Conservation (phyloP, 169 alveolate genomes). For the Eimeria brunetti region DNA sequence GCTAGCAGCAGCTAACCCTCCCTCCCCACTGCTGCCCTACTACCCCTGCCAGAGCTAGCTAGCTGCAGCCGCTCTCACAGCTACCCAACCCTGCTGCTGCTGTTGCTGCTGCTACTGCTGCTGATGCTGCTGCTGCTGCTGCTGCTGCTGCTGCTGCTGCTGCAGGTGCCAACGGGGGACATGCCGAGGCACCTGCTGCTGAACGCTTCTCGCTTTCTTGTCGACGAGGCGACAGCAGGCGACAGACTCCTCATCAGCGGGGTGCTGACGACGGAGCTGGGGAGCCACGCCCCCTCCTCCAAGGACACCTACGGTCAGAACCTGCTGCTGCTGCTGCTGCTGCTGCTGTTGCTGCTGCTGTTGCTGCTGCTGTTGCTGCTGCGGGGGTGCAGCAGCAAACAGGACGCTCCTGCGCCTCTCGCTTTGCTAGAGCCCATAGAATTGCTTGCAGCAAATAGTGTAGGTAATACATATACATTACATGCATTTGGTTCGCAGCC, state of each 20-base stretch:
- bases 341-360: not conserved
- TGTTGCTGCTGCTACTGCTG: too few species aligned
- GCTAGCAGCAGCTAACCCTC: conserved; percentile 36
- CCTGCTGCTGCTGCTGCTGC: not conserved
- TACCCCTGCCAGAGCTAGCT: too few species aligned
- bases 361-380: too few species aligned
- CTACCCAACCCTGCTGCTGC: not conserved
- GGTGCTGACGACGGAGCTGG: conserved; percentile 85
- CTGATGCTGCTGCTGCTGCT: not conserved
- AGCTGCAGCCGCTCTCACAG: not conserved
- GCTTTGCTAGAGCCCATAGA: too few species aligned
- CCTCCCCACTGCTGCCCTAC: too few species aligned
- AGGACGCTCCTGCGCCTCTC: not conserved
- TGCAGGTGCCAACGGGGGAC: conserved; percentile 92
- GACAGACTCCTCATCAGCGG: conserved; percentile 98
- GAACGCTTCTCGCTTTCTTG: conserved; percentile 94
- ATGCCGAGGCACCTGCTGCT: conserved; percentile 94
- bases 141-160: not conserved
- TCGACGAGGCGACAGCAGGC: conserved; percentile 98
- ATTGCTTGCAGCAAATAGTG: too few species aligned
- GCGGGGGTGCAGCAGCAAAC: too few species aligned
- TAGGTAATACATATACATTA: too few species aligned
- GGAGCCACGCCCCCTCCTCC: not conserved
- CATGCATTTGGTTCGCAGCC: too few species aligned
- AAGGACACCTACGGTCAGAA: conserved; percentile 34